Base-by-base conservation (phyloP, 768 basidiomycete species). In the Phlebiopsis gigantea region DNA sequence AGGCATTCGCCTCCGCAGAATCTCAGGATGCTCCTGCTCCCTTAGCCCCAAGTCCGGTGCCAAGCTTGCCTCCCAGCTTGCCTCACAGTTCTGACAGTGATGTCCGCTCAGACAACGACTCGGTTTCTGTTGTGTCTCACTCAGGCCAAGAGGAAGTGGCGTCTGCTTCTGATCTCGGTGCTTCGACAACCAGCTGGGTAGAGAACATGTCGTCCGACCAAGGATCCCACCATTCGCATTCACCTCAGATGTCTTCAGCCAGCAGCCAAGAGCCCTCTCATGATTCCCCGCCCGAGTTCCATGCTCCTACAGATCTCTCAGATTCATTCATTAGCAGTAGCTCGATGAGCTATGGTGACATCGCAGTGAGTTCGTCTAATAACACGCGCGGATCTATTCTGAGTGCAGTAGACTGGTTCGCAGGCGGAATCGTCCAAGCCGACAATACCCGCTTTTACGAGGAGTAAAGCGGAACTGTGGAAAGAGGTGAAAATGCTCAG, bases 401-500 rank as follows among this genome's bases (percentile, higher is more conserved):
- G 6, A 31, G 5, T 24, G 2, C 29, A 17, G 4, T 30, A 46
- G 41, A 39, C 34, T 21, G 31, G 17, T 4, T 2, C 55, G 26
- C 44, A 45, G 9, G 10, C 30, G 24, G 44, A 30, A 3, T 5
- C 1, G 45, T 14, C 41, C n/a, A 24, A 21, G 5, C 50, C 56
- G 19, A 15, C 55, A 21, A 10, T 25, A 28, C 17, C 30, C 6
- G 42, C 63, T 10, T 57, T 42, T 10, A 59, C 73, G 24, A 75
- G 80, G 59, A 84, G 80, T n/a, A 93, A 87, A 67, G 81, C 79
- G 1, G 87, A 95, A 64, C 75, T 98, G 6, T 98, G 96, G 96
- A 85, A 85, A 56, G 93, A 97, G 71, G 80, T 97, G 34, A 98
- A 97, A 69, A 81, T 93, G 34, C 82, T 95, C 29, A 85, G 91